Base-by-base conservation (phyloP, 192 early-diverging fungal genomes). In the Globomyces pollinis-pini region DNA sequence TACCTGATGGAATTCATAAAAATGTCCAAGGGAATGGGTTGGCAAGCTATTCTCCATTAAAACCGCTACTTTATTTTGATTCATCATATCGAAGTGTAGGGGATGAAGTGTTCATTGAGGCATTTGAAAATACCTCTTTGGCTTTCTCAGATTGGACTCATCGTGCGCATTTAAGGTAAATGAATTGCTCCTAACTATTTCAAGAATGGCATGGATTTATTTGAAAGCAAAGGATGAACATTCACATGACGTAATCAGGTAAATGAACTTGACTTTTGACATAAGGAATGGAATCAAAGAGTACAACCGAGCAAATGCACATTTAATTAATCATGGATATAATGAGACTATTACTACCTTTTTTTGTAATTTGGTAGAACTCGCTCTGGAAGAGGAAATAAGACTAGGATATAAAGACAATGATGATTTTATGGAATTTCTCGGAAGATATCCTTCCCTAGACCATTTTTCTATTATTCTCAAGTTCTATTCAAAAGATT, bases 121-220 rank as follows among this genome's bases (percentile, higher is more conserved):
- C 55, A 38, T 60, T 71, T 16, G 62, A 64, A 47, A 42, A 68
- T 29, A 50, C 16, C n/a, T 26, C 45, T 1, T 36, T 71, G 47
- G 61, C 56, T 15, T 68, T 71, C 42, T 23, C 30, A n/a, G 60
- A 71, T 34, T 71, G 70, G 70, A 71, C 70, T 2, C 70, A 71
- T 55, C 50, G 70, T 4, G 61, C 65, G 5, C 69, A 71, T 53
- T 21, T 71, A 28, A 24, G 65, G 65, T 47, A 43, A 26, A 42
- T 16, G 8, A 9, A 9, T 21, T 2, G 13, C 3, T 47, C 26
- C 1, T 13, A n/a, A n/a, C n/a, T n/a, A n/a, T n/a, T n/a, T n/a
- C n/a, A n/a, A 64, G 70, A 34, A 65, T 71, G 70, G 70, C 70
- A 5, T 71, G 70, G 70, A 71, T 56, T 30, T 71, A 71, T 43